Evolutionary conservation across 1,284 basidiomycete species (phyloP).

Genomic region (Amanita bisporigera): DNA sequence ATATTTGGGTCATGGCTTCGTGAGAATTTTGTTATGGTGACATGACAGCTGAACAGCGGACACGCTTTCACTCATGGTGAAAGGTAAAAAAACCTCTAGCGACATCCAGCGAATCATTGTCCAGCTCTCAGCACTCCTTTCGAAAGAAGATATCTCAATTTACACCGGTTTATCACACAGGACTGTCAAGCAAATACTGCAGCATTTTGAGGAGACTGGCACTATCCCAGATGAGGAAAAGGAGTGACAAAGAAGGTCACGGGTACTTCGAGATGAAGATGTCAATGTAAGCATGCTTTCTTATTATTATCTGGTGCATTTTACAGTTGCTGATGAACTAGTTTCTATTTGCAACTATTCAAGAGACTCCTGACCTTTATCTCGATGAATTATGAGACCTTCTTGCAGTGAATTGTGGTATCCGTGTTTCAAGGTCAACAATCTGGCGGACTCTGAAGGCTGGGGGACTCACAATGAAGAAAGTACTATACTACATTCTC

Average conservation of each 20-base stretch:
- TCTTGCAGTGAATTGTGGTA: background rate
- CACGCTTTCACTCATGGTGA: conserved; percentile 1
- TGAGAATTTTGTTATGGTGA: background rate
- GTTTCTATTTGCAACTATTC: too few relatives aligned
- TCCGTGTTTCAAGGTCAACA: conserved; percentile 5
- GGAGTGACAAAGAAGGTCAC: too few relatives aligned
- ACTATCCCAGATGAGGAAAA: too few relatives aligned
- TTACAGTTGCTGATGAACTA: too few relatives aligned
- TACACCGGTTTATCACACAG: too few relatives aligned
- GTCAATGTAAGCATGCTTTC: too few relatives aligned
- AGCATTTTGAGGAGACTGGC: too few relatives aligned
- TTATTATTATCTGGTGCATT: too few relatives aligned
- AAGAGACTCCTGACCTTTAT: too few relatives aligned
- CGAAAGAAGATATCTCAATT: background rate
- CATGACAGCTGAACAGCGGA: background rate
- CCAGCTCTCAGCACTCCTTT: conserved; percentile 6
- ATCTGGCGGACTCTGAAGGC: conserved; percentile 4
- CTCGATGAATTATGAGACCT: background rate
- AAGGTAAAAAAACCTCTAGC: conserved; percentile 1
- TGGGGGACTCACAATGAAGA: conserved; percentile 5
- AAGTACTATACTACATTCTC: background rate
- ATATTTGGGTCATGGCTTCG: background rate
- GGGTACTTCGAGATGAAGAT: too few relatives aligned
- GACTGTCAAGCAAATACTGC: too few relatives aligned
- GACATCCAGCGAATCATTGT: conserved; percentile 6